Conservation (phyloP, 106 monocot genomes). For the Phalaenopsis aphrodite region DNA sequence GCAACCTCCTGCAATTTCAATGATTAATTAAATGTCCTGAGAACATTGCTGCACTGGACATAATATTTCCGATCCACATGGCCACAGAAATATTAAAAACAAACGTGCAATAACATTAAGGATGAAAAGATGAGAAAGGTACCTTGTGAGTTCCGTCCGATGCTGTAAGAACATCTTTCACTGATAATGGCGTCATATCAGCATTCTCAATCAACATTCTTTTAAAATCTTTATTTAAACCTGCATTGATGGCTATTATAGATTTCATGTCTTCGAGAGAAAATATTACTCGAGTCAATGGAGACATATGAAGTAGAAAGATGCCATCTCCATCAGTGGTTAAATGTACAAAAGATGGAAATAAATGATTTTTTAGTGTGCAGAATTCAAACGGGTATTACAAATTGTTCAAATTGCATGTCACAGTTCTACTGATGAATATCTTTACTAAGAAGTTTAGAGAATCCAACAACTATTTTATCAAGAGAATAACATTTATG, state of each 20-base stretch:
- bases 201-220: constrained; percentile 69
- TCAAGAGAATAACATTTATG: background rate
- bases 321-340: background rate
- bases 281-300: background rate
- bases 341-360: background rate
- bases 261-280: background rate
- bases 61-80: background rate
- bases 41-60: background rate
- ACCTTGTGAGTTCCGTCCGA: constrained; percentile 95
- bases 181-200: constrained; percentile 46
- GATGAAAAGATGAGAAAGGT: constrained; percentile 8
- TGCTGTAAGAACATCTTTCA: constrained; percentile 70
- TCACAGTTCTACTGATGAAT: no score
- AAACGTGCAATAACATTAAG: background rate
- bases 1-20: constrained; percentile 46
- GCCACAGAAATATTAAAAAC: background rate
- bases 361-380: background rate
- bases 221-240: constrained; percentile 85
- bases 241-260: constrained; percentile 23
- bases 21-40: constrained; percentile 35
- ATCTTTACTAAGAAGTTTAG: background rate
- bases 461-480: background rate
- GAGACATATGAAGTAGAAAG: background rate
- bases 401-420: background rate
- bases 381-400: background rate